Evolutionary conservation across 2,329 filamentous ascomycete species (phyloP), one percentile per base, ranked within the genome.

Genomic region (Stagonosporopsis vannaccii): DNA sequence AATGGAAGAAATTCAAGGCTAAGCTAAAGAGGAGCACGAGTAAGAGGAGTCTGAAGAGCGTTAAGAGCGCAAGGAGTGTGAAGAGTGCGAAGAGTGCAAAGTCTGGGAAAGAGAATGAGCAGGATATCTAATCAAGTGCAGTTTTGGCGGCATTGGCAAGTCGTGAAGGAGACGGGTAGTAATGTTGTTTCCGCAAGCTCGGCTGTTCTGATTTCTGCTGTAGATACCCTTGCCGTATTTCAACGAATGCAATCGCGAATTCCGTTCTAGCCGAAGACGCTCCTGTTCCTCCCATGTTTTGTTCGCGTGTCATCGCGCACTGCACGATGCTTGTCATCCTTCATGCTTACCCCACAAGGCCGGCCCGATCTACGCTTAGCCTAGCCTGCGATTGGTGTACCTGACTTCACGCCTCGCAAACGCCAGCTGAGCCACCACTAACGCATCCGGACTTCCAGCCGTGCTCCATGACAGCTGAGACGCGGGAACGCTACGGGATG

Each of bases 1-100:
- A 70, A 43, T 75, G 72, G 72, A 70, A 65, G 57, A 72, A 65
- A 46, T 67, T 76, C 55, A 76, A 76, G 54, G 71, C 69, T 0
- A 75, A 71, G 48, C 51, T 75, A 28, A 71, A 68, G 56, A 61
- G 72, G 25, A 70, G 64, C 20, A 68, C 71, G 13, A 72, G 67
- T 71, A 69, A 68, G 59, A 72, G 72, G 63, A 75, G 73, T 44
- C 36, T 74, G 59, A 70, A 65, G 56, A 73, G 70, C 42, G 59
- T 64, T 6, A 73, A 68, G 61, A 74, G 70, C 44, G 53, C 60
- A 12, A 69, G 66, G 56, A 73, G 70, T 73, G 60, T 48, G 17
- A 71, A 68, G 61, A 73, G 70, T 35, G 43, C 28, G 20, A 68
- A 62, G 55, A 64, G 59, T 30, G 22, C 36, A 8, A 57, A 53